These are phyloP conservation scores for Pseudogymnoascus sp. DNA, from an alignment of 2,329 filamentous ascomycete species.

Conservation along the genomic window DNA sequence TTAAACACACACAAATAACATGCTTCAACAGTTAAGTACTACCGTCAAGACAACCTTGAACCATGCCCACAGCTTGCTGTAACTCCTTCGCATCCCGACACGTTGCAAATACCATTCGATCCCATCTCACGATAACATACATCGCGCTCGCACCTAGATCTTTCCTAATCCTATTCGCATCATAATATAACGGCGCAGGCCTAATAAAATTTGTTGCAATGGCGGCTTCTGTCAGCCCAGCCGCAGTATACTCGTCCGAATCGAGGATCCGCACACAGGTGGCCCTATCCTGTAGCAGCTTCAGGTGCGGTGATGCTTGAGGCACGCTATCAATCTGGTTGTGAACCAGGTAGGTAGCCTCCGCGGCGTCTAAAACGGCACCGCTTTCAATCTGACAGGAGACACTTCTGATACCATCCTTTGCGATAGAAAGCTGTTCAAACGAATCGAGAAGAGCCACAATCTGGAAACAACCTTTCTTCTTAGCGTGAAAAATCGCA, in stretches of 20 bases:
- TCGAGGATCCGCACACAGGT: neutral
- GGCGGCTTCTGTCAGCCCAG: neutral
- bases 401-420: neutral
- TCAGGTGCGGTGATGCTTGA: neutral
- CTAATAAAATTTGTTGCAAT: neutral
- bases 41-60: too few species aligned
- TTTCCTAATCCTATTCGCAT: slow-evolving; percentile 21
- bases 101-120: slow-evolving; percentile 29
- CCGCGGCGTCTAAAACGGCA: neutral
- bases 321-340: neutral
- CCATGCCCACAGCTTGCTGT: too few species aligned
- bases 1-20: too few species aligned
- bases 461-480: slow-evolving; percentile 27
- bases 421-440: neutral
- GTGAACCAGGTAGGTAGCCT: neutral
- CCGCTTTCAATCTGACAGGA: neutral
- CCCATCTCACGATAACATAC: slow-evolving; percentile 28
- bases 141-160: slow-evolving; percentile 16
- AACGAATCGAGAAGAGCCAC: slow-evolving; percentile 22
- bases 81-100: slow-evolving; percentile 22
- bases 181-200: slow-evolving; percentile 22
- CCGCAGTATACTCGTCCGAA: slow-evolving; percentile 7
- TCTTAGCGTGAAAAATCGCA: slow-evolving; percentile 23
- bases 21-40: too few species aligned
- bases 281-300: neutral